Percentiles rank a stretch among this genome's conserved stretches.
phyloP scores from a whole-genome alignment of 768 basidiomycete species.

The Rhizopogon rudus region DNA sequence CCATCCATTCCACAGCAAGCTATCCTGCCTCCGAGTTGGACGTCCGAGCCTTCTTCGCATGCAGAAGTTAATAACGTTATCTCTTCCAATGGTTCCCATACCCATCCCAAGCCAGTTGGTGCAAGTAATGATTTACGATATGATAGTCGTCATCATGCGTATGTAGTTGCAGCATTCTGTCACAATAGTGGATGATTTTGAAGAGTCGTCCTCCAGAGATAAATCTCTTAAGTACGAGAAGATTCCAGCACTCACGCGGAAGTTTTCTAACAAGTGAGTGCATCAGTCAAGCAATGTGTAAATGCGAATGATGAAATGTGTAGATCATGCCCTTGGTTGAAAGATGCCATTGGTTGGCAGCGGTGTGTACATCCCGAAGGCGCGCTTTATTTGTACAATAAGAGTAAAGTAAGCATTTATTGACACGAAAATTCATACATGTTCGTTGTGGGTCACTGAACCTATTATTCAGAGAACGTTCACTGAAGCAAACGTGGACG shows the following conservation, averaged over 20 bases:
- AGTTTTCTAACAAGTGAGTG: background rate
- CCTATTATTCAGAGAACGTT: background rate
- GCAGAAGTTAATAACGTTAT: background rate
- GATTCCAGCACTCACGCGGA: background rate
- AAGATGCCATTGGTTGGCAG: background rate
- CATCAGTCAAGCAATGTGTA: background rate
- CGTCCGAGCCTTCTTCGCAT: background rate
- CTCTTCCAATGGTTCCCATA: background rate
- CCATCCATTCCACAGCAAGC: background rate
- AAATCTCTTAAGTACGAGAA: background rate
- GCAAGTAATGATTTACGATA: background rate
- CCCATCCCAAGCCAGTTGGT: background rate
- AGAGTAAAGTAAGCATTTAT: slow-evolving; percentile 28
- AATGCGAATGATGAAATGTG: background rate
- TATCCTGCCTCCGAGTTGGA: too few relatives aligned
- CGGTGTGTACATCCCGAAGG: slow-evolving; percentile 46
- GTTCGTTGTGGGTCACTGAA: background rate
- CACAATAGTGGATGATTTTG: background rate
- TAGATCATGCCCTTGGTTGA: background rate
- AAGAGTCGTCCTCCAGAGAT: background rate
- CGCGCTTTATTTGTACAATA: slow-evolving; percentile 44
- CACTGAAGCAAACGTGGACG: background rate
- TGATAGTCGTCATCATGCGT: background rate
- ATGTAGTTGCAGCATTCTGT: background rate
- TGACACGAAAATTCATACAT: too few relatives aligned